Conservation (phyloP, 352 stramenopile genomes). For the Peronospora destructor region DNA sequence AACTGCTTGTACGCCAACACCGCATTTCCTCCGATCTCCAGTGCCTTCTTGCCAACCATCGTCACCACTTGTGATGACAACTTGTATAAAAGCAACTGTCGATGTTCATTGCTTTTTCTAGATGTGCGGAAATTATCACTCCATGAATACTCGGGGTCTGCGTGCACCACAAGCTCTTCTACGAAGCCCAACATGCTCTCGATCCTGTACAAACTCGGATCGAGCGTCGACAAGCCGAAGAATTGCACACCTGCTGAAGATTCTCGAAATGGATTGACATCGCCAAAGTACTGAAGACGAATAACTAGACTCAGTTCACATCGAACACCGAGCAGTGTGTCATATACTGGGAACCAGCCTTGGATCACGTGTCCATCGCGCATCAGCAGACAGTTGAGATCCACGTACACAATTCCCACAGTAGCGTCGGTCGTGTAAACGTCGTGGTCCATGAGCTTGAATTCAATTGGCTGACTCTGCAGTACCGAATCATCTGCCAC, state of each 20-base stretch:
- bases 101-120: conserved; percentile 92
- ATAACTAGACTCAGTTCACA: conserved; percentile 94
- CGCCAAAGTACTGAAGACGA: conserved; percentile 94
- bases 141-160: conserved; percentile 98
- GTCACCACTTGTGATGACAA: conserved; percentile 82
- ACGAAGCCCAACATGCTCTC: conserved; percentile 90
- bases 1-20: conserved; percentile 97
- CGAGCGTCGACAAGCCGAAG: conserved; percentile 93
- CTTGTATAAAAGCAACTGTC: conserved; percentile 94
- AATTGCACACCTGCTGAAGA: conserved; percentile 96
- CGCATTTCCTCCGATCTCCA: conserved; percentile 96
- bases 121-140: conserved; percentile 91
- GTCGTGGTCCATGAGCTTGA: conserved; percentile 94
- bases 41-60: conserved; percentile 91
- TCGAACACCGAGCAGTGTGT: conserved; percentile 93
- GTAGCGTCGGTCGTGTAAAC: conserved; percentile 91
- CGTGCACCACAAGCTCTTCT: conserved; percentile 95
- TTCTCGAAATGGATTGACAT: conserved; percentile 96
- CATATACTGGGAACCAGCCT: conserved; percentile 97
- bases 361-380: conserved; percentile 87
- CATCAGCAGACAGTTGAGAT: conserved; percentile 98
- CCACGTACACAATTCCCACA: conserved; percentile 96
- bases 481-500: conserved; percentile 96
- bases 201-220: conserved; percentile 85
- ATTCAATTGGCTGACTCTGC: conserved; percentile 97